phyloP scores from a whole-genome alignment of 306 rosid species.

The Sechiopsis laciniata region DNA sequence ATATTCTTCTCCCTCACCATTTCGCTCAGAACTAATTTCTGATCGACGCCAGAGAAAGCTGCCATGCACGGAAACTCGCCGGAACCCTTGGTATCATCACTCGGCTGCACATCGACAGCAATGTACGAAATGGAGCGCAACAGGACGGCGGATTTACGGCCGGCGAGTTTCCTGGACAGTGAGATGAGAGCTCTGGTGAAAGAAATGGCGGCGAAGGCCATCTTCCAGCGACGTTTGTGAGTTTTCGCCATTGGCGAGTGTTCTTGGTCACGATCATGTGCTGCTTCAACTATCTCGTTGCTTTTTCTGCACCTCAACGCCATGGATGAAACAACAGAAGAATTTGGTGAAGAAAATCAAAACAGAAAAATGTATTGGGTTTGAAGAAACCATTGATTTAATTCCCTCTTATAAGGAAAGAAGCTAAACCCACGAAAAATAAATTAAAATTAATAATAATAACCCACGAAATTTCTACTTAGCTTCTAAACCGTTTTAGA shows the following conservation, averaged over 20 bases:
- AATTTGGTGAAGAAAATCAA: not conserved
- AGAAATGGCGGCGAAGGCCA: conserved; percentile 23
- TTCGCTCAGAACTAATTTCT: not conserved
- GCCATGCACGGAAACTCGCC: not conserved
- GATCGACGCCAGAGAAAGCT: not conserved
- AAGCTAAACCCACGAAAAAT: not conserved
- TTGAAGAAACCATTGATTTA: not conserved
- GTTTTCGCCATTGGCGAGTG: not conserved
- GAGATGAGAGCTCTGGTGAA: conserved; percentile 24
- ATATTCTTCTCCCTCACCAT: conserved; percentile 23
- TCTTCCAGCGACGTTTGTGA: conserved; percentile 23
- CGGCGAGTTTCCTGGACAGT: conserved; percentile 12
- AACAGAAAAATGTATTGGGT: not conserved
- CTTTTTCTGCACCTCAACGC: not conserved
- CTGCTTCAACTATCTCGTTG: not conserved
- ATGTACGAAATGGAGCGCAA: conserved; percentile 23
- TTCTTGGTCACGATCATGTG: not conserved
- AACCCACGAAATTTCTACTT: not conserved
- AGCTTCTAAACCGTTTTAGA: not conserved
- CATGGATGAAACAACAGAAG: not conserved
- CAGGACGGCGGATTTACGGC: not conserved
- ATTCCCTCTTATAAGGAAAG: not conserved
- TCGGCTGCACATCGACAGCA: conserved; percentile 6
- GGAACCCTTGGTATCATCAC: not conserved
- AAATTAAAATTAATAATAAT: no score